These are phyloP conservation scores for Cordia subcordata DNA, from an alignment of 257 asterid species.

Conservation along the genomic window DNA sequence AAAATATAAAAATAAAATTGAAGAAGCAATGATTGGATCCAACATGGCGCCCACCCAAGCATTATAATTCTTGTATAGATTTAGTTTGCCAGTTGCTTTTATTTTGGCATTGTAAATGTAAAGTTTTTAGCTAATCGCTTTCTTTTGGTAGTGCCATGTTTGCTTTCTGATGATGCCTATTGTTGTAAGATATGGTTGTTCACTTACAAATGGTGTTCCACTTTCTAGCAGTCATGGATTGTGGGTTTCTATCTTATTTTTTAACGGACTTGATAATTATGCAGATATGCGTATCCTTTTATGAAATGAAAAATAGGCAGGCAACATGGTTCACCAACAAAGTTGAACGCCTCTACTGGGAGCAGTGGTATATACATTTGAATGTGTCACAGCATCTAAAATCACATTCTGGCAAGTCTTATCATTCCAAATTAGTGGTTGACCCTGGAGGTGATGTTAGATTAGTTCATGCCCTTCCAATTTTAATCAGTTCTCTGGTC, in stretches of 20 bases:
- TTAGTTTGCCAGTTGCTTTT: no score
- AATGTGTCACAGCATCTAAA: conserved; percentile 67
- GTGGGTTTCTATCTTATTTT: conserved; percentile 6
- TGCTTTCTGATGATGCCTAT: no score
- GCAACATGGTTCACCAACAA: conserved; percentile 86
- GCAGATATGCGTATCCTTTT: conserved; percentile 88
- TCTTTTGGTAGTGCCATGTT: no score
- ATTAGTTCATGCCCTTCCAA: background rate
- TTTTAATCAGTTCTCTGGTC: background rate
- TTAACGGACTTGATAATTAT: conserved; percentile 15
- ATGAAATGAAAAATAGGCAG: conserved; percentile 83
- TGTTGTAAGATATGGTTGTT: no score
- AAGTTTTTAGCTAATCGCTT: no score
- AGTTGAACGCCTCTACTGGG: conserved; percentile 92
- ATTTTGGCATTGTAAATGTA: no score
- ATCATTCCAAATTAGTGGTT: conserved; percentile 57
- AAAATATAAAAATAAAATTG: no score
- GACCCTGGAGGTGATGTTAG: conserved; percentile 71
- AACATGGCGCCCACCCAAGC: no score
- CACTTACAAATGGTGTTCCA: no score
- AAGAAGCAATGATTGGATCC: no score
- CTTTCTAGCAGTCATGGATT: no score
- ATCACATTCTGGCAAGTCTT: conserved; percentile 61
- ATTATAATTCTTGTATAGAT: no score
- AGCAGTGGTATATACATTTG: conserved; percentile 86